These are phyloP conservation scores for Dioscorea zingiberensis DNA, from an alignment of 106 monocot species.

Conservation along the genomic window DNA sequence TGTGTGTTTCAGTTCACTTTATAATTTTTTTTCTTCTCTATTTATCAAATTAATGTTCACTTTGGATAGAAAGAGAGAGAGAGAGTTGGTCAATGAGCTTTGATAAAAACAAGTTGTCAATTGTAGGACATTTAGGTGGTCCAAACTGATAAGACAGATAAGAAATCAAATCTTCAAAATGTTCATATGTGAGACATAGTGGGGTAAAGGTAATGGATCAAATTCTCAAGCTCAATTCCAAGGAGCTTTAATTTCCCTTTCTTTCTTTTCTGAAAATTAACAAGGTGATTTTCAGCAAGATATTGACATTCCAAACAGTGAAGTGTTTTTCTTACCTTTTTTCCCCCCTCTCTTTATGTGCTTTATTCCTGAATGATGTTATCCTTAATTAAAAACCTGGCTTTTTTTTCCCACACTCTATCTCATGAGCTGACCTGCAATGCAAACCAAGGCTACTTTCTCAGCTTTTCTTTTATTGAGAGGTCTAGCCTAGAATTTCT, in stretches of 20 bases:
- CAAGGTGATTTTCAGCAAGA: neutral
- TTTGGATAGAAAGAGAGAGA: no score
- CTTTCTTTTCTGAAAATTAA: no score
- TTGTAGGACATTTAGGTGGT: neutral
- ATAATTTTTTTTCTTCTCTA: no score
- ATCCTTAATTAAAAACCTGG: neutral
- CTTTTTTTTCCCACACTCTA: neutral
- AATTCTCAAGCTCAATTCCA: no score
- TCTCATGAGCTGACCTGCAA: conserved; percentile 7
- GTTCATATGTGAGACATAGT: neutral
- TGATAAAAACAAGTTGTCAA: neutral
- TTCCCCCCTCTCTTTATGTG: neutral
- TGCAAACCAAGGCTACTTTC: neutral
- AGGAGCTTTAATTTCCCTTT: neutral
- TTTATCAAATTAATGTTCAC: no score
- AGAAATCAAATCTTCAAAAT: neutral
- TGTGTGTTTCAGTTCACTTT: no score
- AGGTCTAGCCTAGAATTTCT: neutral
- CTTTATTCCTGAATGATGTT: conserved; percentile 2
- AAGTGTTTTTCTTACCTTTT: neutral
- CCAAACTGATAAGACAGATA: neutral
- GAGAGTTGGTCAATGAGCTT: neutral
- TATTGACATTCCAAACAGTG: conserved; percentile 1
- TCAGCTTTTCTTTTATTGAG: neutral
- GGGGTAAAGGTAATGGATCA: no score